phyloP scores from a whole-genome alignment of 805 yeast genomes.

The Candida berthetii region DNA sequence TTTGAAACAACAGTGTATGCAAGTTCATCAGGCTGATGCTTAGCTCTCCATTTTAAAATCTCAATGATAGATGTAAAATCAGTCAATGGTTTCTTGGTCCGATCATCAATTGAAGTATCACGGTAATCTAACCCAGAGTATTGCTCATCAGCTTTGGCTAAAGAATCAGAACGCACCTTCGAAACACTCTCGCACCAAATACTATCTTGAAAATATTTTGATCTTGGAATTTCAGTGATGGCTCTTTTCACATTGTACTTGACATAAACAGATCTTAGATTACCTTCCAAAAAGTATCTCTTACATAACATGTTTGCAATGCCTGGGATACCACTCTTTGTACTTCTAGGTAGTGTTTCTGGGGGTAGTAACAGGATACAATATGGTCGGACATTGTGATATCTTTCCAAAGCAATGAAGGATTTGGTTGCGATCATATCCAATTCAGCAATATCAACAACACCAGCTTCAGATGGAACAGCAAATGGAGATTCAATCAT shows the following conservation, averaged over 20 bases:
- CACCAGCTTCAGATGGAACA: constrained; percentile 19
- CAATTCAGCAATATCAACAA: constrained; percentile 31
- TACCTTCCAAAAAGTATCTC: constrained; percentile 70
- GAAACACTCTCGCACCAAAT: constrained; percentile 67
- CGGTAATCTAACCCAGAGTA: constrained; percentile 78
- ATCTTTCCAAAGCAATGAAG: constrained; percentile 39
- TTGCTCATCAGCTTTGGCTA: constrained; percentile 63
- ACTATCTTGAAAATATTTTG: constrained; percentile 74
- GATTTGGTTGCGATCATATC: constrained; percentile 44
- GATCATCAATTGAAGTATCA: constrained; percentile 68
- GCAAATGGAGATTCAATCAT: constrained; percentile 71
- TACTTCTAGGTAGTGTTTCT: constrained; percentile 77
- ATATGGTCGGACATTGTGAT: constrained; percentile 72
- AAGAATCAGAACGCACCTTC: constrained; percentile 49
- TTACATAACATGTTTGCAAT: constrained; percentile 88
- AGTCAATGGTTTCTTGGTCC: constrained; percentile 67
- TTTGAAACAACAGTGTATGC: constrained; percentile 52
- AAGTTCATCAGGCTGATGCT: constrained; percentile 67
- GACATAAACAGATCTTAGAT: constrained; percentile 72
- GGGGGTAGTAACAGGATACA: constrained; percentile 79
- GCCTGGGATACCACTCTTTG: constrained; percentile 81
- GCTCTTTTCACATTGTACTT: constrained; percentile 68
- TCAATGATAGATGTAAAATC: constrained; percentile 70
- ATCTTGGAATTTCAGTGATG: constrained; percentile 60
- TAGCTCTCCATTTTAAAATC: constrained; percentile 72